phyloP scores from a whole-genome alignment of 768 basidiomycete genomes.

The Amanita molliuscula region DNA sequence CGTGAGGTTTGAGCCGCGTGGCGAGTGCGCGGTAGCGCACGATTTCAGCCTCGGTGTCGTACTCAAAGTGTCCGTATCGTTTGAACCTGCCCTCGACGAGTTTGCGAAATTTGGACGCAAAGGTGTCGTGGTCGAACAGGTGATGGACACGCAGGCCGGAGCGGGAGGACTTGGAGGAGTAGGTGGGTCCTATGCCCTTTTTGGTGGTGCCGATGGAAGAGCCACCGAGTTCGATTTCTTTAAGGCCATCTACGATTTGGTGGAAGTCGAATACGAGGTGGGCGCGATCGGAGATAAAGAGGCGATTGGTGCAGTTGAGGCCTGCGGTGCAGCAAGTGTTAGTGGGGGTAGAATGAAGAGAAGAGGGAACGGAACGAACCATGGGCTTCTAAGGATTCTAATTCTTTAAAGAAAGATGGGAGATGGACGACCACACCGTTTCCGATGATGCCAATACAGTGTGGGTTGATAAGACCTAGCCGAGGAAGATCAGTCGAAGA shows the following conservation, averaged over 20 bases:
- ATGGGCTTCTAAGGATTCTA: conserved; percentile 76
- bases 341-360: background rate
- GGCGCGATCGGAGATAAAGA: conserved; percentile 93
- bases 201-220: conserved; percentile 96
- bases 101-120: conserved; percentile 87
- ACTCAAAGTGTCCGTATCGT: conserved; percentile 95
- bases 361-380: conserved; percentile 35
- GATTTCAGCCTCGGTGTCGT: conserved; percentile 97
- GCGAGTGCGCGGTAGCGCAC: conserved; percentile 71
- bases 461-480: conserved; percentile 75
- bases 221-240: conserved; percentile 94
- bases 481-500: background rate
- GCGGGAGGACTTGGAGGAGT: conserved; percentile 94
- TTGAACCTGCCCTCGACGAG: conserved; percentile 97
- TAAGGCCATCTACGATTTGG: conserved; percentile 97
- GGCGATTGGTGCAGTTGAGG: conserved; percentile 70
- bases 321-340: conserved; percentile 33
- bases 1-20: conserved; percentile 74
- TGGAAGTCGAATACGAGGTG: conserved; percentile 99
- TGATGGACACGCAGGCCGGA: conserved; percentile 96
- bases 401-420: conserved; percentile 89
- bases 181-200: conserved; percentile 97
- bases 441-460: conserved; percentile 82
- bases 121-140: conserved; percentile 77
- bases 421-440: conserved; percentile 94